Evolutionary conservation across 2,329 filamentous ascomycete genomes (phyloP).

Genomic region (Epichloe amarillans): DNA sequence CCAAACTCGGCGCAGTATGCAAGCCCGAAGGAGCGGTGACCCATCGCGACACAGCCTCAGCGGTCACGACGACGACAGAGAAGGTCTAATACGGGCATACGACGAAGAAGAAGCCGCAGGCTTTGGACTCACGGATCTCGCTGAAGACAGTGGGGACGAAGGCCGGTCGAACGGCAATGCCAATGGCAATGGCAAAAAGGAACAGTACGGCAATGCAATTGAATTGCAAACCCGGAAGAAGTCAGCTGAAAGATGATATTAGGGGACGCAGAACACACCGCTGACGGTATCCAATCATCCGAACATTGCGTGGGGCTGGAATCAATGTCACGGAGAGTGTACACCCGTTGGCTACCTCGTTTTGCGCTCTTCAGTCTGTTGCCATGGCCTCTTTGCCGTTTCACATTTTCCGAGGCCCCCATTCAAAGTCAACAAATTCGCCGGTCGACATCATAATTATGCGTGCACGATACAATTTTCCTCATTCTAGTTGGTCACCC

Average conservation of each 20-base stretch:
- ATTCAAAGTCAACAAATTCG: constrained; percentile 6
- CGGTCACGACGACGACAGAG: constrained; percentile 54
- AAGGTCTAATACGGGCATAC: constrained; percentile 77
- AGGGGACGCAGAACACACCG: constrained; percentile 11
- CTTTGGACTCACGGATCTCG: constrained; percentile 67
- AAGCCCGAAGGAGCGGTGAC: constrained; percentile 62
- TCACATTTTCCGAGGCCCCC: constrained; percentile 5
- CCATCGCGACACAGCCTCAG: constrained; percentile 51
- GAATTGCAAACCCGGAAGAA: constrained; percentile 40
- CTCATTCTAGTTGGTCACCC: neutral
- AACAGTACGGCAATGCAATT: constrained; percentile 28
- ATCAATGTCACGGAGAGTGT: neutral
- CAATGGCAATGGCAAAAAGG: constrained; percentile 32
- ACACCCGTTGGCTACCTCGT: neutral
- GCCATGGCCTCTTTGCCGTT: constrained; percentile 1
- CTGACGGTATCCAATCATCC: neutral
- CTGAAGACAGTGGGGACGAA: constrained; percentile 63
- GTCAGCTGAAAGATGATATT: constrained; percentile 20
- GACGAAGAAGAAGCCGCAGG: constrained; percentile 66
- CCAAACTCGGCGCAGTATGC: constrained; percentile 88
- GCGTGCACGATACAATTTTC: constrained; percentile 3
- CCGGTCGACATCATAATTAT: constrained; percentile 5
- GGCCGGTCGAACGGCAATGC: constrained; percentile 24
- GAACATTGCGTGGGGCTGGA: neutral
- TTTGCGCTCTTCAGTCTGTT: neutral